phyloP scores from a whole-genome alignment of 176 grass and related monocot species.

The Hsuehochloa calcarea region DNA sequence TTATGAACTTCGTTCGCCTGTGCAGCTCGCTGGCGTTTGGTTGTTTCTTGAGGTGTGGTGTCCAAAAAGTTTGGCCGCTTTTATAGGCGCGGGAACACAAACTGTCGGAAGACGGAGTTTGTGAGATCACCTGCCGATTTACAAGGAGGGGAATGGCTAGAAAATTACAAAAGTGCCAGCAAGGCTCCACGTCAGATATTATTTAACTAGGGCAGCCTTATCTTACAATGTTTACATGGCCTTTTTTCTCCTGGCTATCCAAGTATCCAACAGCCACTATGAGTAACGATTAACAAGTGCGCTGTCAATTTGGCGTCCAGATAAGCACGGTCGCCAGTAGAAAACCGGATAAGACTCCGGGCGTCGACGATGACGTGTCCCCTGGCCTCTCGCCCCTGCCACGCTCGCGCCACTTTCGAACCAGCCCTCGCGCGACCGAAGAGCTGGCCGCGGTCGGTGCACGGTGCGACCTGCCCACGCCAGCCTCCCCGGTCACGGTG shows the following conservation, averaged over 20 bases:
- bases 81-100: constrained; percentile 22
- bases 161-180: no score
- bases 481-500: no score
- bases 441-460: constrained; percentile 10
- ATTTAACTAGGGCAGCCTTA: no score
- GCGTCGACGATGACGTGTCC: background rate
- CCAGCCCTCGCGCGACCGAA: constrained; percentile 11
- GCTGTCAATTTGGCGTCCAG: constrained; percentile 17
- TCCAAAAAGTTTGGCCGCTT: background rate
- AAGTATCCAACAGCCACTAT: no score
- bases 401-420: background rate
- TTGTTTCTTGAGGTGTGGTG: background rate
- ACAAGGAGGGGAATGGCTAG: background rate
- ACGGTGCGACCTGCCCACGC: constrained; percentile 33
- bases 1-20: no score
- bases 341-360: background rate
- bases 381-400: background rate
- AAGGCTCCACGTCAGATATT: background rate
- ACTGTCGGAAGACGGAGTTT: background rate
- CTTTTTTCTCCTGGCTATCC: no score
- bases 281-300: background rate
- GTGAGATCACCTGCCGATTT: background rate
- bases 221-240: no score
- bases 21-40: background rate
- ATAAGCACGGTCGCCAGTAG: background rate